These are phyloP conservation scores for Paramecium pentaurelia DNA, from an alignment of 73 alveolate genomes.

Conservation along the genomic window DNA sequence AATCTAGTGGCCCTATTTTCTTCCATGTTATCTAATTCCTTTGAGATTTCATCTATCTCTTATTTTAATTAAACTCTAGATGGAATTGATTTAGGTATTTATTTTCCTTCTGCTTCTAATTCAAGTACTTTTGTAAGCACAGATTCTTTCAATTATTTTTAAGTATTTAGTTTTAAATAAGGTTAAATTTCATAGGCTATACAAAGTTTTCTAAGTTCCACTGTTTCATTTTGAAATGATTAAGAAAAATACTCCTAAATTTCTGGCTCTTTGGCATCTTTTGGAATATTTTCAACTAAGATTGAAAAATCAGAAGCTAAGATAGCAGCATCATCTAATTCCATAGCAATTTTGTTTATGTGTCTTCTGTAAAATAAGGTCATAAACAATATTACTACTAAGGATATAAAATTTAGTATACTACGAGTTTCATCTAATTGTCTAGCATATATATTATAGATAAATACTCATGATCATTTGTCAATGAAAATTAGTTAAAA, in stretches of 20 bases:
- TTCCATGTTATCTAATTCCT: background rate
- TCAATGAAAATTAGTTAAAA: background rate
- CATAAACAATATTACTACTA: background rate
- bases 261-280: background rate
- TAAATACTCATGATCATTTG: background rate
- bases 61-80: background rate
- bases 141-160: background rate
- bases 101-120: background rate
- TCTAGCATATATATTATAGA: background rate
- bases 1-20: background rate
- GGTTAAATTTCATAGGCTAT: background rate
- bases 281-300: background rate
- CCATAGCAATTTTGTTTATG: background rate
- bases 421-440: background rate
- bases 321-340: slow-evolving; percentile 28
- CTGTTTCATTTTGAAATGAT: background rate
- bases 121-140: background rate
- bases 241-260: background rate
- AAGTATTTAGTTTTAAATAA: background rate
- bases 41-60: background rate
- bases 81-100: background rate
- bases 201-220: background rate
- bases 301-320: slow-evolving; percentile 9
- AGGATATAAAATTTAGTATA: background rate
- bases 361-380: background rate